These are phyloP conservation scores for Candida ipomoeae DNA, from an alignment of 805 yeast species.

Conservation along the genomic window DNA sequence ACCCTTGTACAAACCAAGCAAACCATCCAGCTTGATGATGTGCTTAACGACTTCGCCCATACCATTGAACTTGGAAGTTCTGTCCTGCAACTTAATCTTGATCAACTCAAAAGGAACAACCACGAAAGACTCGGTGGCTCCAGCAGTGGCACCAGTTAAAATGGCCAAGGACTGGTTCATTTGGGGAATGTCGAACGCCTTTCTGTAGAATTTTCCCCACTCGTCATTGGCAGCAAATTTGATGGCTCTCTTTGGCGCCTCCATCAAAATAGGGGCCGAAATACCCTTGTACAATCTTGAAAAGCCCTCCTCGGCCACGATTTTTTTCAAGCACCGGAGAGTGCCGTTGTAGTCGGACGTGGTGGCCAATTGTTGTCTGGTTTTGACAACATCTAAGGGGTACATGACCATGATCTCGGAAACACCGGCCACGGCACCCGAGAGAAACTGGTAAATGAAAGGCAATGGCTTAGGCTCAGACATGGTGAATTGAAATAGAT, in stretches of 20 bases:
- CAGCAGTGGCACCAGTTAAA: constrained; percentile 96
- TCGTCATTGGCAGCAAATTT: constrained; percentile 98
- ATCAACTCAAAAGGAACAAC: constrained; percentile 97
- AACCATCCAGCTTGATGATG: constrained; percentile 72
- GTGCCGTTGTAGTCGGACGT: constrained; percentile 76
- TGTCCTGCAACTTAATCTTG: constrained; percentile 92
- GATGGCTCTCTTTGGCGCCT: constrained; percentile 98
- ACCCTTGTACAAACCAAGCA: constrained; percentile 85
- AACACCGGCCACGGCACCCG: constrained; percentile 94
- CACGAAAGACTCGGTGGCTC: constrained; percentile 93
- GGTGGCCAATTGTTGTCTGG: constrained; percentile 77
- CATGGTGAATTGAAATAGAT: constrained; percentile 10
- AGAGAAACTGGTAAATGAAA: constrained; percentile 82
- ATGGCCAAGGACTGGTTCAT: constrained; percentile 82
- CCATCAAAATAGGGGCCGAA: constrained; percentile 95
- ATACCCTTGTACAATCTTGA: constrained; percentile 88
- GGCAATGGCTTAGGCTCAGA: constrained; percentile 51
- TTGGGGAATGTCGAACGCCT: constrained; percentile 59
- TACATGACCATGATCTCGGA: constrained; percentile 94
- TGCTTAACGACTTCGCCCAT: constrained; percentile 76
- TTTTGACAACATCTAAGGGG: constrained; percentile 95
- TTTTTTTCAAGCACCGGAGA: constrained; percentile 76
- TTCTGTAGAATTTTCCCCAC: constrained; percentile 82
- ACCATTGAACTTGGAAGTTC: constrained; percentile 72
- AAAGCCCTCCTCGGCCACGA: constrained; percentile 81